A percentile compares a stretch with the other conserved stretches of the same genome.
These are phyloP conservation scores for Phytophthora megakarya DNA, from an alignment of 352 stramenopile genomes.

Conservation along the genomic window DNA sequence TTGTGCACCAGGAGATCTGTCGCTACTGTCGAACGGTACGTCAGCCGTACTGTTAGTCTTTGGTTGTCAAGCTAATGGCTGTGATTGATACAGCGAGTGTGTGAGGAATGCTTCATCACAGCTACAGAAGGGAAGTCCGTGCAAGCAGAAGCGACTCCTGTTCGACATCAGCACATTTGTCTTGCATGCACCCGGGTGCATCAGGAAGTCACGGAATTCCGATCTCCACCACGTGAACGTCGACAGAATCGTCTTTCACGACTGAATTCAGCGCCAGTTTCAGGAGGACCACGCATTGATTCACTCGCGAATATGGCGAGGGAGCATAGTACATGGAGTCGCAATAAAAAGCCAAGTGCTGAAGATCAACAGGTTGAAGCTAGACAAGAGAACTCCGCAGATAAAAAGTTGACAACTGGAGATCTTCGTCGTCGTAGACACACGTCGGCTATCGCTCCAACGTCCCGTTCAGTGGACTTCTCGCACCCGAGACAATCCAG, in stretches of 20 bases:
- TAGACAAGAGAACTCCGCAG: neutral
- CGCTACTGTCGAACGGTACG: slow-evolving; percentile 36
- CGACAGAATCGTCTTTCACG: slow-evolving; percentile 15
- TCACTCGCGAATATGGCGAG: slow-evolving; percentile 20
- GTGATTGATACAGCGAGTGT: slow-evolving; percentile 23
- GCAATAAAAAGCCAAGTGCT: neutral
- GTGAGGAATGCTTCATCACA: slow-evolving; percentile 27
- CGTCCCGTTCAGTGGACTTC: slow-evolving; percentile 7
- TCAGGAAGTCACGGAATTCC: slow-evolving; percentile 3
- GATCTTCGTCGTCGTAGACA: slow-evolving; percentile 21
- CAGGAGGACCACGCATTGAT: slow-evolving; percentile 16
- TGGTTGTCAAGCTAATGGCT: slow-evolving; percentile 10
- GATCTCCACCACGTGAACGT: slow-evolving; percentile 8
- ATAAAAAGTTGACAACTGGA: slow-evolving; percentile 15
- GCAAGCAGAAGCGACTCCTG: neutral
- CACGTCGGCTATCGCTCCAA: slow-evolving; percentile 20
- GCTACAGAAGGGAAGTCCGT: slow-evolving; percentile 12
- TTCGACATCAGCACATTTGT: slow-evolving; percentile 31
- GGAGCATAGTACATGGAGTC: slow-evolving; percentile 2
- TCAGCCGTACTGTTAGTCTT: no score
- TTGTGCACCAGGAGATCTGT: slow-evolving; percentile 30
- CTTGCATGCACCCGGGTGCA: slow-evolving; percentile 29
- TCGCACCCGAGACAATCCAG: neutral
- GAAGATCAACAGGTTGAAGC: neutral
- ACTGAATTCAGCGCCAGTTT: slow-evolving; percentile 22